Base-by-base conservation (phyloP, 345 rosid genomes). In the Reutealis trisperma region DNA sequence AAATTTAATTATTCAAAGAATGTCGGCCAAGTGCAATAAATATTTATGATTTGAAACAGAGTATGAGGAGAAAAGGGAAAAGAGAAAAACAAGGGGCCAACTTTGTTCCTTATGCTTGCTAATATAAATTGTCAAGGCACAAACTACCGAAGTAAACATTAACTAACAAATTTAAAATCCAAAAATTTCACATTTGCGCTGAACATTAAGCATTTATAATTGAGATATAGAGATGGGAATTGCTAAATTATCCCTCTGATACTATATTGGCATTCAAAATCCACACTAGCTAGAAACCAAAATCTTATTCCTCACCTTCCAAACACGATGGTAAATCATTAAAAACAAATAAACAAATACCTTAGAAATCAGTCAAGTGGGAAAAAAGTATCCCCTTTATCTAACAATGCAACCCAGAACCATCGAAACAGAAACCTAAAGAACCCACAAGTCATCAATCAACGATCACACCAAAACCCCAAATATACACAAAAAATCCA, bases 321-420 rank as follows among this genome's bases (percentile, higher is more conserved):
- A 44, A 72, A 14, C 63, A 13, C 41, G 3, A 71, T 34, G 24
- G 3, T 18, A 44, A 59, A 25, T 19, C 12, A 27, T 18, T 27
- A 71, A 37, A 71, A 21, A 54, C 1, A 55, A 22, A n/a, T 59
- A 59, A 41, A 42, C 13, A n/a, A 16, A 55, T 32, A 71, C 44
- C 47, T 57, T 47, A 21, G 10, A 70, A 70, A 4, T 5, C 0
- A 8, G 10, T 4, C 30, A 37, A 73, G 21, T 25, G 1, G 15
- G 4, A 3, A 12, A 72, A 73, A 73, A 24, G 8, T 1, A 45
- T 5, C 16, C 3, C 13, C 27, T 32, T 76, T 44, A 32, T 27
- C 25, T 3, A 59, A 75, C 65, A 59, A 67, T 45, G 73, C 67
- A 67, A 67, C 59, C 47, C 74, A 27, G 1, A 34, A 13, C 19